Percentiles rank a stretch among this genome's conserved stretches.
Conservation (phyloP, 495 filamentous ascomycete species). For the Podospora anserina region DNA sequence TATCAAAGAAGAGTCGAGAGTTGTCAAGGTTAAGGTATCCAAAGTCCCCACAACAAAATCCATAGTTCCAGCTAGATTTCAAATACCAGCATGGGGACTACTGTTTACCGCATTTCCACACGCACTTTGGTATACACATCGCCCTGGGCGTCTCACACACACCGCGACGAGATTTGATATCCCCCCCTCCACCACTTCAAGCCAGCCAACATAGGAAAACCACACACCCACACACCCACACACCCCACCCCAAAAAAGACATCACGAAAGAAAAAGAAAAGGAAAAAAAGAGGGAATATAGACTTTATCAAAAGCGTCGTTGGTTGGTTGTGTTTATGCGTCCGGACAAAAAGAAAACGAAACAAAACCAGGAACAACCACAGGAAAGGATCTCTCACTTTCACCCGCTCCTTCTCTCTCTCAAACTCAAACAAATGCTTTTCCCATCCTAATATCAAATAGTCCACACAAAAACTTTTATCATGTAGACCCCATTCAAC, state of each 20-base stretch:
- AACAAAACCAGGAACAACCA: not conserved
- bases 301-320: not conserved
- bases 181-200: not conserved
- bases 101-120: not conserved
- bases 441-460: not conserved
- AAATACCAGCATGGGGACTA: not conserved
- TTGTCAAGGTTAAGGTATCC: not conserved
- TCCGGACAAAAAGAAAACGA: not conserved
- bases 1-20: not conserved
- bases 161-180: not conserved
- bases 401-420: not conserved
- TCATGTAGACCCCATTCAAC: not conserved
- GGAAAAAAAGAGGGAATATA: not conserved
- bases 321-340: not conserved
- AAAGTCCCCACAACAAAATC: not conserved
- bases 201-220: not conserved
- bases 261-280: not conserved
- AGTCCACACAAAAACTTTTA: not conserved
- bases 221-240: not conserved
- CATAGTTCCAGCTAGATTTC: not conserved
- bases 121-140: not conserved
- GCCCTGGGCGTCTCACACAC: not conserved
- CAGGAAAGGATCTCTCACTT: not conserved
- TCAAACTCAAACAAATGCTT: not conserved
- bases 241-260: not conserved